Evolutionary conservation across 1,284 basidiomycete species (phyloP), one percentile per base, ranked within the genome.

Genomic region (Chalciporus piperatoides): DNA sequence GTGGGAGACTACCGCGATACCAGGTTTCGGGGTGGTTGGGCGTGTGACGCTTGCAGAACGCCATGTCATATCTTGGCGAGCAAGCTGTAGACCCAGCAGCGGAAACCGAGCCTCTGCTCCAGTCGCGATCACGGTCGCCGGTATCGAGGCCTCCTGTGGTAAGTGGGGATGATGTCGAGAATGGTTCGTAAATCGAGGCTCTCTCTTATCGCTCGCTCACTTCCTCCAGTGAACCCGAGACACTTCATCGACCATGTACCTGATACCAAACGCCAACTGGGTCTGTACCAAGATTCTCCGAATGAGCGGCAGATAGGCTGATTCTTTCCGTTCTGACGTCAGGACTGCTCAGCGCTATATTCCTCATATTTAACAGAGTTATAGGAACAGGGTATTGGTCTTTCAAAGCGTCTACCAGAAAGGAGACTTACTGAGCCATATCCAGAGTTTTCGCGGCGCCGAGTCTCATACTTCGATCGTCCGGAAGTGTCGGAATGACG

Each of bases 291-390:
- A 30, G 35, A 38, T 30, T 19, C 38, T 21, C 27, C 14, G 28
- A 24, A 21, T 15, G 25, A 23, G 10, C 3, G 32, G 35, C n/a
- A n/a, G 3, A 15, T 4, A n/a, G n/a, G 15, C 28, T 47, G 6
- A 56, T 2, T 9, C 15, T 44, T 3, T n/a, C 19, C 25, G 8
- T 30, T 19, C 15, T 19, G 24, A 27, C 32, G 32, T 33, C 21
- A 76, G 82, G 82, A 3, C 55, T 82, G 3, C 63, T 76, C 30
- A 86, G 82, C 49, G 81, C 84, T 1, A 65, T 81, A 7, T 83
- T 84, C 55, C 73, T 90, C 21, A 83, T 90, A 33, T 86, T 87
- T 65, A 90, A 90, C 59, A 78, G 86, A 15, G 75, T 88, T 17
- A 82, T 90, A 32, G 86, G 87, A n/a, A 82, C 85, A 14, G 86